Conservation (phyloP, 1,284 basidiomycete genomes). For the Trametes pubescens region DNA sequence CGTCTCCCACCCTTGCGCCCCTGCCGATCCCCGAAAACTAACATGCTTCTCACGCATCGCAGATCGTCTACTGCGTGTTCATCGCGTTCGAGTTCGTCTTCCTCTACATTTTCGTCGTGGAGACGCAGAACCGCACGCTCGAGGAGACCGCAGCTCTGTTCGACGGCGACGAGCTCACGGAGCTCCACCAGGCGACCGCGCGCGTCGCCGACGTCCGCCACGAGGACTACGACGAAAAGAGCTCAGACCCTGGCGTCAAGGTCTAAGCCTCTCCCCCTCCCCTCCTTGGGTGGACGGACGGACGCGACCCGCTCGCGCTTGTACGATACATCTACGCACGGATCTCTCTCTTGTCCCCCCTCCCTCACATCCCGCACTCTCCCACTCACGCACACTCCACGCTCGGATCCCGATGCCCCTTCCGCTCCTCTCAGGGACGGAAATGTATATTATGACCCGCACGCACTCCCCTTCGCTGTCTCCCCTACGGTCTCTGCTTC, state of each 20-base stretch:
- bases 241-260: conserved; percentile 28
- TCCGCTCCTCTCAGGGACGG: not conserved
- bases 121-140: conserved; percentile 76
- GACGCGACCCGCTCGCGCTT: conserved; percentile 20
- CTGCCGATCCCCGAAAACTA: not conserved
- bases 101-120: conserved; percentile 72
- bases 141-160: conserved; percentile 82
- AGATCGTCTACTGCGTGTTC: conserved; percentile 76
- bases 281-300: conserved; percentile 3
- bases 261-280: conserved; percentile 16
- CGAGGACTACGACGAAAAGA: conserved; percentile 47
- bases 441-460: conserved; percentile 15
- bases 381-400: not conserved
- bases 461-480: not conserved
- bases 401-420: conserved; percentile 5
- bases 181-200: conserved; percentile 45
- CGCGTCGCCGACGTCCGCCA: conserved; percentile 40
- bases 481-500: not conserved
- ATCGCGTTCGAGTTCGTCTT: conserved; percentile 68
- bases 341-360: not conserved
- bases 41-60: not conserved
- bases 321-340: conserved; percentile 24
- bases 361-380: not conserved
- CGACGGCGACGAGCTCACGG: conserved; percentile 64
- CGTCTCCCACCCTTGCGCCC: conserved; percentile 19